These are phyloP conservation scores for Pyrenochaeta sp. DNA, from an alignment of 2,329 filamentous ascomycete genomes.

Conservation along the genomic window DNA sequence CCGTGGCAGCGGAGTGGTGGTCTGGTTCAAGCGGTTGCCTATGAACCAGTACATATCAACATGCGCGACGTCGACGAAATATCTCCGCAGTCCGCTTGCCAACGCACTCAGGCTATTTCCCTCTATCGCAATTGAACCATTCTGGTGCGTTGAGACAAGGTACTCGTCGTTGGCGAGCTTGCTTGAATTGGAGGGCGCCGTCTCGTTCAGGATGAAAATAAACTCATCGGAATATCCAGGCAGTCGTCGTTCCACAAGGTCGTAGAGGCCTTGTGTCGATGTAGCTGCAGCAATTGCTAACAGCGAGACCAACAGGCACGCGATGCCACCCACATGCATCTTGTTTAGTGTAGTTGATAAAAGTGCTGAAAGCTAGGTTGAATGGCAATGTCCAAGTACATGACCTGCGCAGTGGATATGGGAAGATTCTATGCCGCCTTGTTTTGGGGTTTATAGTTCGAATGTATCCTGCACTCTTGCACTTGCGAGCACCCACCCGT, in stretches of 20 bases:
- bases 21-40: conserved; percentile 52
- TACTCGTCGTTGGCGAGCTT: conserved; percentile 21
- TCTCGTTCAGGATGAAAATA: conserved; percentile 22
- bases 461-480: too few species aligned
- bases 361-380: not conserved
- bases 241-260: conserved; percentile 33
- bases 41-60: conserved; percentile 60
- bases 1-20: conserved; percentile 39
- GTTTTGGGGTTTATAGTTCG: not conserved
- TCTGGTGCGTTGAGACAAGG: conserved; percentile 18
- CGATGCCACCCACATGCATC: not conserved
- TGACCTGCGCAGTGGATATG: not conserved
- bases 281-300: conserved; percentile 1
- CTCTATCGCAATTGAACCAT: conserved; percentile 25
- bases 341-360: not conserved
- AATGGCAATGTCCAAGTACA: not conserved
- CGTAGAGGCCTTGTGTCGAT: conserved; percentile 27
- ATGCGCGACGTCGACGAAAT: conserved; percentile 53
- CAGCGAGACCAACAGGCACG: not conserved
- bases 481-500: not conserved
- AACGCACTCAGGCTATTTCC: conserved; percentile 29
- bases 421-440: not conserved
- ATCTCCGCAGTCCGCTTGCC: conserved; percentile 49
- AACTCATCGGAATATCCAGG: conserved; percentile 27
- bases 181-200: conserved; percentile 3